A percentile compares a stretch with the other conserved stretches of the same genome.
Conservation (phyloP, 2,329 filamentous ascomycete genomes). For the Alternaria solani region DNA sequence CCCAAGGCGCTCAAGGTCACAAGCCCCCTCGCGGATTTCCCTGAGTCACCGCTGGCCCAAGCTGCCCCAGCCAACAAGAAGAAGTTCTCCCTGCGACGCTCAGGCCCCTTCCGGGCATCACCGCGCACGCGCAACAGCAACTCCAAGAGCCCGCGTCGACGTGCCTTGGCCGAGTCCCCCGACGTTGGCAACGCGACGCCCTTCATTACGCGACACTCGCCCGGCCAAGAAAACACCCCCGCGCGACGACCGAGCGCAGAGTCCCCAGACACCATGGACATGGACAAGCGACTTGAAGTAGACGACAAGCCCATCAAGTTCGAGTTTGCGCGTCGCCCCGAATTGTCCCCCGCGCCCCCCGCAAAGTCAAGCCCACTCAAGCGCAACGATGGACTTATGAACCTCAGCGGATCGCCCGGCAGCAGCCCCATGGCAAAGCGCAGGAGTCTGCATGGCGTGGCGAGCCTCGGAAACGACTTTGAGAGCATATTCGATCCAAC, state of each 20-base stretch:
- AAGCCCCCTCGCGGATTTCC: slow-evolving; percentile 59
- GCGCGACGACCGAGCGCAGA: slow-evolving; percentile 42
- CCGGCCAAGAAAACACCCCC: slow-evolving; percentile 57
- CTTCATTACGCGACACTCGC: slow-evolving; percentile 57
- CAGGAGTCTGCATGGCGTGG: slow-evolving; percentile 81
- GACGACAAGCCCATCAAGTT: slow-evolving; percentile 58
- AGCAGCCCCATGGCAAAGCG: slow-evolving; percentile 91
- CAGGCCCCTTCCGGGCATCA: slow-evolving; percentile 62
- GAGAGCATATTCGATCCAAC: slow-evolving; percentile 75
- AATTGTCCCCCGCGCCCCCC: slow-evolving; percentile 53
- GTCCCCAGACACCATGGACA: slow-evolving; percentile 36
- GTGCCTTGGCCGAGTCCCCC: slow-evolving; percentile 71
- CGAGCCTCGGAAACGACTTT: slow-evolving; percentile 68
- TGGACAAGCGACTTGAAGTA: slow-evolving; percentile 55
- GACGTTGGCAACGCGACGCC: slow-evolving; percentile 75
- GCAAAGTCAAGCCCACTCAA: slow-evolving; percentile 84
- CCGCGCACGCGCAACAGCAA: slow-evolving; percentile 70
- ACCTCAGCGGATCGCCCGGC: slow-evolving; percentile 77
- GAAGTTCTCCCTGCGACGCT: slow-evolving; percentile 58
- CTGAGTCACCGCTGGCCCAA: slow-evolving; percentile 66
- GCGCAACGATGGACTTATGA: slow-evolving; percentile 89
- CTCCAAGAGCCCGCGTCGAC: slow-evolving; percentile 80
- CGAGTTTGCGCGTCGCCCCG: slow-evolving; percentile 51
- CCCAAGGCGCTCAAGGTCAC: slow-evolving; percentile 57
- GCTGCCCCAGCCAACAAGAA: slow-evolving; percentile 69